Conservation (phyloP, 257 asterid genomes). For the Ocimum tenuiflorum region DNA sequence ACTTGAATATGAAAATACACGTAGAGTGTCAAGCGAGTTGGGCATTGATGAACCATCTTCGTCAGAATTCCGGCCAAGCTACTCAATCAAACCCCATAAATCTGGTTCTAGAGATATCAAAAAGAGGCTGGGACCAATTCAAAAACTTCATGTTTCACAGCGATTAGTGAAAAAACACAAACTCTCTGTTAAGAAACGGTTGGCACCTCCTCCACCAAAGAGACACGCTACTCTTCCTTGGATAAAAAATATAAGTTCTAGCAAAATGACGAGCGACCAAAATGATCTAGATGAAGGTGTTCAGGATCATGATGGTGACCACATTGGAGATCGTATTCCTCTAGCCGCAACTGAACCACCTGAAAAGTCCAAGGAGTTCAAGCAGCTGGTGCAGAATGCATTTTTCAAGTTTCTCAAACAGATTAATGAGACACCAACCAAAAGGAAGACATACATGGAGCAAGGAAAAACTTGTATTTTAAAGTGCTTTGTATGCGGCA, state of each 20-base stretch:
- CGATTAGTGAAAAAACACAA: slow-evolving; percentile 31
- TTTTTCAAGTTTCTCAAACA: slow-evolving; percentile 62
- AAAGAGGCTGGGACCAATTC: slow-evolving; percentile 52
- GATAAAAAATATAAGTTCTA: slow-evolving; percentile 34
- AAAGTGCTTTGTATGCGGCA: slow-evolving; percentile 68
- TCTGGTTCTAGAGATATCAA: slow-evolving; percentile 46
- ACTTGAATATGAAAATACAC: slow-evolving; percentile 22
- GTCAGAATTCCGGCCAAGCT: slow-evolving; percentile 23
- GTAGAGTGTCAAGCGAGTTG: slow-evolving; percentile 18
- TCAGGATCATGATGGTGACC: slow-evolving; percentile 32
- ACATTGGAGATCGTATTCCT: slow-evolving; percentile 24
- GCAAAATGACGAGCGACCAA: slow-evolving; percentile 13
- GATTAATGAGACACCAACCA: slow-evolving; percentile 43
- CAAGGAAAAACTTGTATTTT: slow-evolving; percentile 47
- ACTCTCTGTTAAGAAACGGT: slow-evolving; percentile 44
- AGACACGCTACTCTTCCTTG: slow-evolving; percentile 36
- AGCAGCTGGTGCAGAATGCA: slow-evolving; percentile 51
- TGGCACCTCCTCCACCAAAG: slow-evolving; percentile 44
- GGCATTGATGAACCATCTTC: slow-evolving; percentile 23
- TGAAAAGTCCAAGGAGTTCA: slow-evolving; percentile 62
- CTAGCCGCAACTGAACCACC: slow-evolving; percentile 44
- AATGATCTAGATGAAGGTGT: slow-evolving; percentile 26
- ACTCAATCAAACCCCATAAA: slow-evolving; percentile 19
- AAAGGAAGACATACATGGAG: slow-evolving; percentile 42
- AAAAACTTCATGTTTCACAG: slow-evolving; percentile 44